phyloP scores from a whole-genome alignment of 306 rosid genomes.

The Pachyrhizus erosus region DNA sequence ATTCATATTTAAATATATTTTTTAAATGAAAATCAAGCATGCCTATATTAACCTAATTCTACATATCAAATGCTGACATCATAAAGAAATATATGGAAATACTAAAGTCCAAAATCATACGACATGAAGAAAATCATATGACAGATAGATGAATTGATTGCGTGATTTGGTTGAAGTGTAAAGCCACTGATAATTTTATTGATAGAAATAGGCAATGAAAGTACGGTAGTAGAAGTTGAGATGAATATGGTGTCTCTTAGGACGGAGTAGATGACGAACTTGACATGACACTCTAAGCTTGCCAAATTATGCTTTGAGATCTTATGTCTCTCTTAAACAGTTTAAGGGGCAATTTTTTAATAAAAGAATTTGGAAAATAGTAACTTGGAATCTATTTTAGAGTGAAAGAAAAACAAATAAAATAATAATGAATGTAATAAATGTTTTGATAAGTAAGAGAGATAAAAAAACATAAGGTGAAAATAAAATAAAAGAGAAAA shows the following conservation, averaged over 20 bases:
- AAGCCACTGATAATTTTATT: background rate
- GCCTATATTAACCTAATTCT: background rate
- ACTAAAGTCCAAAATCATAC: background rate
- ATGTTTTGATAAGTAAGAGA: background rate
- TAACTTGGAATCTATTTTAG: no score
- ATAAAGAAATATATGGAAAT: background rate
- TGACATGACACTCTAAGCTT: background rate
- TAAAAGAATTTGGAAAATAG: no score
- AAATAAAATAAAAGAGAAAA: no score
- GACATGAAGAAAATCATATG: background rate
- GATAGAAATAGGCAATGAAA: background rate
- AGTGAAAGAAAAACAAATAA: no score
- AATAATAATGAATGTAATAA: no score
- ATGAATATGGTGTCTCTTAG: background rate
- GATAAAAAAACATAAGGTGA: no score
- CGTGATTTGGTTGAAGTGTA: background rate
- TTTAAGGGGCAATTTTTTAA: background rate
- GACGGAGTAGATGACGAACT: background rate
- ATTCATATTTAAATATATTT: no score
- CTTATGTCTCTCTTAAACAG: background rate
- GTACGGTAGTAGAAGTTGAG: background rate
- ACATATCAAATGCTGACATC: background rate
- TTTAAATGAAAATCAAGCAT: background rate
- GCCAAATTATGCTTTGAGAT: background rate
- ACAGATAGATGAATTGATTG: slow-evolving; percentile 6